Conservation (phyloP, 139 green algal species). For the Chlorella sp. region DNA sequence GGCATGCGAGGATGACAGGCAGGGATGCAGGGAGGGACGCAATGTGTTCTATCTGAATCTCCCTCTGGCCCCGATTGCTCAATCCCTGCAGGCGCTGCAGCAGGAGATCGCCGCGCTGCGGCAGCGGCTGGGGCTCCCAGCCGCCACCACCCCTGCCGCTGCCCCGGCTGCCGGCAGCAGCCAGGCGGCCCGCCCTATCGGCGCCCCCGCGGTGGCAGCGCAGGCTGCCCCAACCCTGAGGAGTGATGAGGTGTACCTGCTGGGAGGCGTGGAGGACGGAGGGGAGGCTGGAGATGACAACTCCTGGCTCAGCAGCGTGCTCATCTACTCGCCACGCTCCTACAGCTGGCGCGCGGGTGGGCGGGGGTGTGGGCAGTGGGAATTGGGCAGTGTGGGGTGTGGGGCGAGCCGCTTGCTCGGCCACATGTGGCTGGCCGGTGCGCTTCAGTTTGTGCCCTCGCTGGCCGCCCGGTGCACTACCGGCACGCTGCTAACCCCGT, state of each 20-base stretch:
- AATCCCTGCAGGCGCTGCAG: background rate
- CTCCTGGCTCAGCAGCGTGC: slow-evolving; percentile 37
- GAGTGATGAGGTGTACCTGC: slow-evolving; percentile 41
- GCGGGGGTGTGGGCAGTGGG: background rate
- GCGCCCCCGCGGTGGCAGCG: background rate
- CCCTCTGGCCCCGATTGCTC: no score
- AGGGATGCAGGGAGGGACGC: no score
- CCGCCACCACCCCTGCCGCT: no score
- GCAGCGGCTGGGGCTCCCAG: background rate
- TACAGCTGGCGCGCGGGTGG: slow-evolving; percentile 14
- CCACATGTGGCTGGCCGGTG: background rate
- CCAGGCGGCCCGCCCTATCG: background rate
- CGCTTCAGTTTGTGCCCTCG: background rate
- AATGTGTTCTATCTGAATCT: no score
- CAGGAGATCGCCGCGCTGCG: slow-evolving; percentile 7
- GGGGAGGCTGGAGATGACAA: background rate
- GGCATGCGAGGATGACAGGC: no score
- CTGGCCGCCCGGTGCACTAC: no score
- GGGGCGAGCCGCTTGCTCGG: background rate
- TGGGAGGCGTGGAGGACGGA: slow-evolving; percentile 36
- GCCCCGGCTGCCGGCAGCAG: background rate
- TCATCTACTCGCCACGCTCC: slow-evolving; percentile 22
- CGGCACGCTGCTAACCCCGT: no score
- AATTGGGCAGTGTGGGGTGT: background rate
- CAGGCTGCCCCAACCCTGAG: background rate